These are phyloP conservation scores for Metschnikowia arizonensis DNA, from an alignment of 805 yeast species.

Conservation along the genomic window DNA sequence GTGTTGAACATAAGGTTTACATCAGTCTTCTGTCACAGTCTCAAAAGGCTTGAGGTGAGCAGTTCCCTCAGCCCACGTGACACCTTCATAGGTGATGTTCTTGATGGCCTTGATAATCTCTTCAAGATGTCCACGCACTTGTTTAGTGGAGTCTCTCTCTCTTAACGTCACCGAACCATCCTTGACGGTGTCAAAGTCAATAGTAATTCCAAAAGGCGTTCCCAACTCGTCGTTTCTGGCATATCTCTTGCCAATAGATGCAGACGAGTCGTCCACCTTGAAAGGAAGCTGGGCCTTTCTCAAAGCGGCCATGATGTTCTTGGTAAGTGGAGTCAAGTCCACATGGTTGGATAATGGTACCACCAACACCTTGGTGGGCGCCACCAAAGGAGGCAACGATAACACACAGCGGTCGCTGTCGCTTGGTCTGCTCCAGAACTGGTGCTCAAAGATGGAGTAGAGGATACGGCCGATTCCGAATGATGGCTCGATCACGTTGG, in stretches of 20 bases:
- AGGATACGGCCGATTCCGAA: constrained; percentile 98
- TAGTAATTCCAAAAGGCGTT: constrained; percentile 97
- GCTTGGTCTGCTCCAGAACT: constrained; percentile 92
- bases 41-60: constrained; percentile 67
- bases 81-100: constrained; percentile 69
- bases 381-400: constrained; percentile 91
- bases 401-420: constrained; percentile 78
- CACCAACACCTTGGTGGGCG: constrained; percentile 94
- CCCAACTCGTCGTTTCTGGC: constrained; percentile 98
- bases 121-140: constrained; percentile 85
- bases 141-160: constrained; percentile 95
- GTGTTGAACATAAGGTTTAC: no score
- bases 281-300: constrained; percentile 83
- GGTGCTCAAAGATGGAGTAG: constrained; percentile 89
- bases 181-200: constrained; percentile 87
- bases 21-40: constrained; percentile 19
- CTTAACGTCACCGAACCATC: constrained; percentile 90
- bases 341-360: constrained; percentile 90
- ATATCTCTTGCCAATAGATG: constrained; percentile 96
- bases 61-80: constrained; percentile 85
- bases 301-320: constrained; percentile 63
- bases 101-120: constrained; percentile 69
- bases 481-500: constrained; percentile 98
- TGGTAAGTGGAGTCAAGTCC: constrained; percentile 70
- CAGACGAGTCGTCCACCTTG: constrained; percentile 95